Conservation (phyloP, 495 filamentous ascomycete species). For the Podospora didyma region DNA sequence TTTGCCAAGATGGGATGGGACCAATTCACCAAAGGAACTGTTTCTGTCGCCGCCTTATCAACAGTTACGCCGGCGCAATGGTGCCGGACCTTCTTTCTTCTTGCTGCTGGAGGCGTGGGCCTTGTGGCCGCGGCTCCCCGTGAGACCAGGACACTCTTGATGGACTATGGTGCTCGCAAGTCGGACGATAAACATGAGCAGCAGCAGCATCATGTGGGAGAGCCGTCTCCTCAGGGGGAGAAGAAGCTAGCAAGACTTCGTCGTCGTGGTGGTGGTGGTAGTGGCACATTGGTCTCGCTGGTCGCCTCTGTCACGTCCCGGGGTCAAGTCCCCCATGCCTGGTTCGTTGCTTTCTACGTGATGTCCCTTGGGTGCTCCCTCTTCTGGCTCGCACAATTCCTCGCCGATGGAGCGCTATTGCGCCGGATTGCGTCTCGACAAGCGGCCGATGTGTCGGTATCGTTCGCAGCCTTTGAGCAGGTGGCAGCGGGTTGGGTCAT, state of each 20-base stretch:
- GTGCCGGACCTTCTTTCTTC: slow-evolving; percentile 45
- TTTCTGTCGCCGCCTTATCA: background rate
- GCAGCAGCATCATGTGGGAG: slow-evolving; percentile 1
- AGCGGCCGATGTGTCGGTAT: slow-evolving; percentile 7
- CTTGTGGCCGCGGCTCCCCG: slow-evolving; percentile 36
- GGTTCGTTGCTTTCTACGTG: slow-evolving; percentile 85
- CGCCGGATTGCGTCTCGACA: slow-evolving; percentile 35
- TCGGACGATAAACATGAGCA: background rate
- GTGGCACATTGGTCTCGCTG: slow-evolving; percentile 20
- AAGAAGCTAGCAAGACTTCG: background rate
- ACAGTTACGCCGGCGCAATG: slow-evolving; percentile 29
- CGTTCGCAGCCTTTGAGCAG: slow-evolving; percentile 61
- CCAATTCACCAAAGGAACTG: background rate
- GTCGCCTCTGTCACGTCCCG: slow-evolving; percentile 30
- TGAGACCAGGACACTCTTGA: slow-evolving; percentile 36
- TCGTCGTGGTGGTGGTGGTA: too few relatives aligned
- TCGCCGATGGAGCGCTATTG: slow-evolving; percentile 50
- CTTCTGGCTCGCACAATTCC: slow-evolving; percentile 74
- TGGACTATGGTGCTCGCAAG: slow-evolving; percentile 48
- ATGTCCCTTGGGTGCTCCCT: slow-evolving; percentile 63
- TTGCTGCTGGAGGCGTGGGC: slow-evolving; percentile 33
- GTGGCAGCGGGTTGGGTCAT: slow-evolving; percentile 63
- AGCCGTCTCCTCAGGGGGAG: background rate
- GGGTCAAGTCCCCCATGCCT: slow-evolving; percentile 72
- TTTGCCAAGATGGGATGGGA: slow-evolving; percentile 3